Evolutionary conservation across 1,139 yeast species (phyloP), one percentile per base, ranked within the genome.

Genomic region (Candida sanyaensis): DNA sequence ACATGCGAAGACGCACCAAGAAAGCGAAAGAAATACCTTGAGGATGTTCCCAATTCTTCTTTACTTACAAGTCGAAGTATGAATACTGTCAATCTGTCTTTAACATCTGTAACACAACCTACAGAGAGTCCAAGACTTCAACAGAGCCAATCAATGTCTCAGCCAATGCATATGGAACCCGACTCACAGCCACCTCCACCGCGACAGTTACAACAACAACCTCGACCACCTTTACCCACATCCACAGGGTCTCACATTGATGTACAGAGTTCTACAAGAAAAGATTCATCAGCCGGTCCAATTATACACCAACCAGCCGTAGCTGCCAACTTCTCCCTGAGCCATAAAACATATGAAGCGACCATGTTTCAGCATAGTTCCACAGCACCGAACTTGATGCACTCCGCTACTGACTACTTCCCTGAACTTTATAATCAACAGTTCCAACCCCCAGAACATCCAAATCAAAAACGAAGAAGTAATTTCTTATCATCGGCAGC

Each of bases 1-100:
- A 75, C 88, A 0, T 92, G 99, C 68, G 82, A 83, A 43, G 97
- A 92, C 69, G 97, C 97, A 5, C 95, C 95, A 1, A 71, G 98
- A 44, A 92, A 92, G 68, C 75, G 81, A 56, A 89, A 90, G 63
- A 92, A 92, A 62, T 92, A 92, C 57, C 66, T 92, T 45, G 75
- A 76, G 30, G 90, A 83, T 54, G 77, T 79, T 0, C 81, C 85
- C 6, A 54, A 58, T 23, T 53, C 52, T 9, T 57, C 54, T 23
- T 49, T 55, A 37, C 36, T 31, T 7, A 41, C 49, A 10, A 52
- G 37, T 21, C 33, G 38, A 23, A 44, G 37, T 21, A 34, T 30
- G 4, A 36, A 30, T 31, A 41, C 36, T 12, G 28, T 26, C 9
- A 40, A 39, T 30, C 29, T 28, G 24, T 36, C 39, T 5, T 36